Percentiles rank a stretch among this genome's conserved stretches.
These are phyloP conservation scores for Leucogyrophana mollusca DNA, from an alignment of 768 basidiomycete genomes.

Conservation along the genomic window DNA sequence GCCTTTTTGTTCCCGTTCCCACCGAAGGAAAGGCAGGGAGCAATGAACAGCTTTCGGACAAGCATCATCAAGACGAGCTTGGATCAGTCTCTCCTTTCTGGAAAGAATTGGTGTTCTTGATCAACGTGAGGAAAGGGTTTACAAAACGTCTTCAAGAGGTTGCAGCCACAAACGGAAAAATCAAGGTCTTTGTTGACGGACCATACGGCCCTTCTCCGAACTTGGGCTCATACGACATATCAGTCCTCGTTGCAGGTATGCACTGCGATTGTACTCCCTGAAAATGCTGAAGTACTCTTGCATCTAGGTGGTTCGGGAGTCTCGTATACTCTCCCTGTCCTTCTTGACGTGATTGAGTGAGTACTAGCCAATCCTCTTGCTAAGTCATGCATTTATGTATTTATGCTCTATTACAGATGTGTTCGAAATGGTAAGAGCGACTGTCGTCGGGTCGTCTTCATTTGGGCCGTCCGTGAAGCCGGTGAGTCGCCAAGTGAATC, in stretches of 20 bases:
- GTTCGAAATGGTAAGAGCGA: constrained; percentile 15
- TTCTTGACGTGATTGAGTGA: constrained; percentile 43
- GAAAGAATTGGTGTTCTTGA: constrained; percentile 48
- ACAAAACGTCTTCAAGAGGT: constrained; percentile 41
- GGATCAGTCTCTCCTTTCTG: constrained; percentile 6
- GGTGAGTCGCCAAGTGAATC: constrained; percentile 27
- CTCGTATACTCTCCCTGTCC: constrained; percentile 44
- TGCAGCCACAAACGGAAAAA: constrained; percentile 20
- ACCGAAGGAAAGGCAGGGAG: no score
- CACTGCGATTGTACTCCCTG: not conserved
- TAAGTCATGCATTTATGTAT: not conserved
- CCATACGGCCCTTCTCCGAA: constrained; percentile 42
- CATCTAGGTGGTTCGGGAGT: constrained; percentile 48
- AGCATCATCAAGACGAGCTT: not conserved
- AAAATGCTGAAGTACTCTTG: not conserved
- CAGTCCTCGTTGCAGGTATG: constrained; percentile 42
- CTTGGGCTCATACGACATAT: constrained; percentile 35
- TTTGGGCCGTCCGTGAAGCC: constrained; percentile 50
- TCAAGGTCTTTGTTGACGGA: constrained; percentile 45
- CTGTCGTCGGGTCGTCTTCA: constrained; percentile 43
- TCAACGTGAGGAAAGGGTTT: constrained; percentile 54
- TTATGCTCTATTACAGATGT: constrained; percentile 9
- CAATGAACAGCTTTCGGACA: constrained; percentile 1
- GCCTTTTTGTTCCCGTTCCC: not conserved
- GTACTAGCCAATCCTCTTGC: constrained; percentile 2